Conservation (phyloP, 1,284 basidiomycete genomes). For the Rhodotorula glutinis region DNA sequence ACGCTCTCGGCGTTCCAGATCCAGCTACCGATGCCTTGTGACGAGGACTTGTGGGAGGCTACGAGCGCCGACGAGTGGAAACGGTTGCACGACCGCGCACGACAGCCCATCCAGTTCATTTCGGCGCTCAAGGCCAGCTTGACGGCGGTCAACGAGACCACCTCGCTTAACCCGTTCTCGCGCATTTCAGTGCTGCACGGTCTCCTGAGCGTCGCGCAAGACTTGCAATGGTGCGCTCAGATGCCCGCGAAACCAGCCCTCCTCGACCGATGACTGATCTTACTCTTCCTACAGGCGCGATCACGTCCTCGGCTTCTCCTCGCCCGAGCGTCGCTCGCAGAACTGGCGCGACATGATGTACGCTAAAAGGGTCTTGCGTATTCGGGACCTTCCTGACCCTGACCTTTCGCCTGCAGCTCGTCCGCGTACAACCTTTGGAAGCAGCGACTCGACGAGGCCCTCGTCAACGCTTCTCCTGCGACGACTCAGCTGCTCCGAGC, state of each 20-base stretch:
- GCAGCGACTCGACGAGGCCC: conserved; percentile 39
- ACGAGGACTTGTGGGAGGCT: conserved; percentile 43
- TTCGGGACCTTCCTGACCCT: neutral
- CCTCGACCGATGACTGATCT: too few species aligned
- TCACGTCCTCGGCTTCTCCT: conserved; percentile 41
- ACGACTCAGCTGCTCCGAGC: conserved; percentile 41
- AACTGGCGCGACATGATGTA: conserved; percentile 43
- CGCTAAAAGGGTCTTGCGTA: neutral
- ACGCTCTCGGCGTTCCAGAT: conserved; percentile 44
- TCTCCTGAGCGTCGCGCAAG: conserved; percentile 40
- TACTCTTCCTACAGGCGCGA: conserved; percentile 24
- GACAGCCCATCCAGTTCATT: conserved; percentile 41
- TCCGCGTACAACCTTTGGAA: conserved; percentile 44
- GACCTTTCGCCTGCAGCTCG: conserved; percentile 26
- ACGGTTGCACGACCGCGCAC: conserved; percentile 26
- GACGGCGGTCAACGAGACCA: conserved; percentile 32
- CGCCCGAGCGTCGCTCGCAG: conserved; percentile 37
- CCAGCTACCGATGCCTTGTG: conserved; percentile 41
- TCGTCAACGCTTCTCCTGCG: conserved; percentile 33
- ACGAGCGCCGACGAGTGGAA: conserved; percentile 38
- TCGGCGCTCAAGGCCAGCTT: conserved; percentile 42
- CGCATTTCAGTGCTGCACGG: conserved; percentile 41
- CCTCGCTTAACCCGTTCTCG: conserved; percentile 41
- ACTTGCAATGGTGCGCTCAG: conserved; percentile 40
- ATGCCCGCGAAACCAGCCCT: neutral